Base-by-base conservation (phyloP, 495 filamentous ascomycete genomes). In the Trichoderma reesei region DNA sequence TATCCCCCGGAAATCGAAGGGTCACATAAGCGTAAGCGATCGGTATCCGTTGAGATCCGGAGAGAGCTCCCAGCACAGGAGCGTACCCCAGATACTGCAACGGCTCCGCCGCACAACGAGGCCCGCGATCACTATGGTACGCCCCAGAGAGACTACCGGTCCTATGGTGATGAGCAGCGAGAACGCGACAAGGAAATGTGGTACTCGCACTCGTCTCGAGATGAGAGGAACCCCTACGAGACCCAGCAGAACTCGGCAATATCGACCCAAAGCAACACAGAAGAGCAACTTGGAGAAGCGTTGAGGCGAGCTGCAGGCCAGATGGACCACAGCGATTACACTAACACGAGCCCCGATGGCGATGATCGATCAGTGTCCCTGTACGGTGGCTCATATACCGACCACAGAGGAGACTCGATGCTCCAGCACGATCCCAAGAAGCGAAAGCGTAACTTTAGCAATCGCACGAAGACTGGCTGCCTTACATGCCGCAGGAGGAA, bases 391-490 rank as follows among this genome's bases (percentile, higher is more conserved):
- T 73, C 72, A 38, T 82, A 83, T 63, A 75, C 72, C 4, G 81
- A 80, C 61, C 76, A 78, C 61, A 73, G 79, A 67, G 74, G 77
- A 66, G 78, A 82, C 56, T 72, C 77, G 34, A 68, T 80, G 20
- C 73, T 84, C 20, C 85, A 91, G 74, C 83, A 87, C 11, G 88
- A 90, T 65, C 86, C 86, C 9, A 91, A 91, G 71, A 85, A 86
- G 72, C 80, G 91, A 68, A 96, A 96, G 72, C 85, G 91, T 33
- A 83, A 95, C 69, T 98, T 98, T 71, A 96, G 90, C 74, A 97
- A 97, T 73, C 85, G 94, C 63, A 98, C 94, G 18, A 98, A 98
- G 78, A 97, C 94, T 39, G 94, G 94, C 18, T 98, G 94, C 72
- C 89, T 96, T 78, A 98, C 94, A 36, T 98, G 94, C 73, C 82